phyloP scores from a whole-genome alignment of 2,329 filamentous ascomycete species.

The Sodiomyces alkalinus region DNA sequence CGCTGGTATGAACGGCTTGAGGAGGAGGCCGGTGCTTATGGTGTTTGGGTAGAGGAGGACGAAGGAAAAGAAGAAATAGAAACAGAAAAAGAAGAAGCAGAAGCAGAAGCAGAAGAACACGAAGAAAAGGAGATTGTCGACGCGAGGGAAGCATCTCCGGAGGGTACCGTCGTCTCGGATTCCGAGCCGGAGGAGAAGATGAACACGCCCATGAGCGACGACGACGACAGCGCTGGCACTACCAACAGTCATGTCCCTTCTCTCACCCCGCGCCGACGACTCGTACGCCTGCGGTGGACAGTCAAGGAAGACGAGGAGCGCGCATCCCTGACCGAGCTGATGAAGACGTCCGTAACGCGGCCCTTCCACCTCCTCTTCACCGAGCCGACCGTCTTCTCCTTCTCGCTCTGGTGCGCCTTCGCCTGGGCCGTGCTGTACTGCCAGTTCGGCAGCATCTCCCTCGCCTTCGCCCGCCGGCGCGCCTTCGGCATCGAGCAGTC shows the following conservation, averaged over 20 bases:
- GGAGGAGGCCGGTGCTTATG: slow-evolving; percentile 36
- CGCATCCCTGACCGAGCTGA: slow-evolving; percentile 50
- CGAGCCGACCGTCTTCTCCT: slow-evolving; percentile 69
- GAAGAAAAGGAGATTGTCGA: too few species aligned
- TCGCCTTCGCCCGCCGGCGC: slow-evolving; percentile 57
- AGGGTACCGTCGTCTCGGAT: slow-evolving; percentile 1
- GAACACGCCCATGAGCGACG: not conserved
- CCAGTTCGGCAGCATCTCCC: slow-evolving; percentile 64
- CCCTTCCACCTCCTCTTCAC: slow-evolving; percentile 67
- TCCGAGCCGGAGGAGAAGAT: slow-evolving; percentile 4
- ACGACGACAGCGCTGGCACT: slow-evolving; percentile 6
- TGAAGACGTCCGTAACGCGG: slow-evolving; percentile 57
- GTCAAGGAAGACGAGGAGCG: slow-evolving; percentile 67
- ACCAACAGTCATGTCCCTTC: too few species aligned
- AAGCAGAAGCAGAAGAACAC: too few species aligned
- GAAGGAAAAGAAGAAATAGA: too few species aligned
- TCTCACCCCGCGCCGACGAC: too few species aligned
- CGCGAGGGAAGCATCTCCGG: slow-evolving; percentile 2
- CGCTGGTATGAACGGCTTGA: slow-evolving; percentile 66
- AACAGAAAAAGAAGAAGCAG: too few species aligned
- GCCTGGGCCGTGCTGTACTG: slow-evolving; percentile 82
- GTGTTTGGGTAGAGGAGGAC: slow-evolving; percentile 22
- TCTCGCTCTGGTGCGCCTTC: slow-evolving; percentile 81
- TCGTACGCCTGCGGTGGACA: slow-evolving; percentile 62
- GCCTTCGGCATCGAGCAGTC: slow-evolving; percentile 51